Conservation (phyloP, 345 rosid species). For the Syzygium aromaticum region DNA sequence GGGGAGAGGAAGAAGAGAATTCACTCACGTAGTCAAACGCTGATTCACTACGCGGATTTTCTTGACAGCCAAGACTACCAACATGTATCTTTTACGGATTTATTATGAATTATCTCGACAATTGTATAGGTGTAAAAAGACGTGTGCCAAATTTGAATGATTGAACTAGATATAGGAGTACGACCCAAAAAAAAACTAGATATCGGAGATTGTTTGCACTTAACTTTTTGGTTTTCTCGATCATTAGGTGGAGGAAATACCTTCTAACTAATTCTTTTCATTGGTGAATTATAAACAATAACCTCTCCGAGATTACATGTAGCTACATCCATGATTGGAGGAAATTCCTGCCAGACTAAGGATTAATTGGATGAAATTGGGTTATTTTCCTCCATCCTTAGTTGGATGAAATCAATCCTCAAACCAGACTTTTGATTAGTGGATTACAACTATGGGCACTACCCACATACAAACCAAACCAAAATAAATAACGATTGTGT, state of each 20-base stretch:
- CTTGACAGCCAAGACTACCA: not conserved
- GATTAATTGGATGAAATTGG: too few species aligned
- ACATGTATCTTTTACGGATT: not conserved
- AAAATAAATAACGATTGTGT: not conserved
- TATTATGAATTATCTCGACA: not conserved
- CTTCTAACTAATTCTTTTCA: not conserved
- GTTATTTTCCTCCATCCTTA: too few species aligned
- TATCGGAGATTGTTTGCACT: not conserved
- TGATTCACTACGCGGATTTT: not conserved
- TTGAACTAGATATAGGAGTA: not conserved
- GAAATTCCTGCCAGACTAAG: not conserved
- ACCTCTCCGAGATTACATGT: not conserved
- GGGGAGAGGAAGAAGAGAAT: not conserved
- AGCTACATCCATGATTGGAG: not conserved
- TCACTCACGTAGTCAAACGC: not conserved
- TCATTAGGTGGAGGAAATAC: not conserved
- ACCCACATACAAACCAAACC: not conserved
- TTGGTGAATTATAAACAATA: not conserved
- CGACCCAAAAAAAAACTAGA: not conserved
- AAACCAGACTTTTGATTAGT: not conserved
- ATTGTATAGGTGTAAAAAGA: not conserved
- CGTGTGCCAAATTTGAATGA: not conserved
- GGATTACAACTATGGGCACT: not conserved
- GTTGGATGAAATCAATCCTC: too few species aligned
- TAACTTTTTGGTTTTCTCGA: not conserved